A percentile compares a stretch with the other conserved stretches of the same genome.
phyloP scores from a whole-genome alignment of 164 flowering plant genomes.

The Hamamelis virginiana region DNA sequence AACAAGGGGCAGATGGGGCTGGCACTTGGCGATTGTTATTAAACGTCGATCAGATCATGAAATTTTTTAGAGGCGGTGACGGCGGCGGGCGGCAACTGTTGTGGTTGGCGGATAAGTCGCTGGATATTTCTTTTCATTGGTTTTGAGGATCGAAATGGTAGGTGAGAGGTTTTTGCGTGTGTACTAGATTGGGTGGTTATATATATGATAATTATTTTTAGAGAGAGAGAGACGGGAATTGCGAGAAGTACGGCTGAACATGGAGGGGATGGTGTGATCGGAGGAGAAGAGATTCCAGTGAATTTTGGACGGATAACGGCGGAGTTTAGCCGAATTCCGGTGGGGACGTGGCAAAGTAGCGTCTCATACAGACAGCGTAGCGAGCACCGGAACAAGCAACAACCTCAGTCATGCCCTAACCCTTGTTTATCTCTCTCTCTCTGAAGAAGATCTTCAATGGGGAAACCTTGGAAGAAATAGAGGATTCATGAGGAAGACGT shows the following conservation, averaged over 20 bases:
- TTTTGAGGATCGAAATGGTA: too few relatives aligned
- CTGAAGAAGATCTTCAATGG: too few relatives aligned
- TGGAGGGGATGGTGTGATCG: background rate
- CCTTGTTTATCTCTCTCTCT: too few relatives aligned
- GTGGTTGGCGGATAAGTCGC: background rate
- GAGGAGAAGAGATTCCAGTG: background rate
- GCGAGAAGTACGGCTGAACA: background rate
- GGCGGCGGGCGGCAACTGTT: background rate
- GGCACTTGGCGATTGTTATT: background rate
- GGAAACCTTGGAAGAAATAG: too few relatives aligned
- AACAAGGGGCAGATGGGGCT: too few relatives aligned
- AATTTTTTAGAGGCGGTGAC: too few relatives aligned
- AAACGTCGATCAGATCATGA: background rate
- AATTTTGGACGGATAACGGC: too few relatives aligned
- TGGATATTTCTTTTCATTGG: background rate
- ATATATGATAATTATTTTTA: background rate
- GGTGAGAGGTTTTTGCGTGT: background rate
- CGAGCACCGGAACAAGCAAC: too few relatives aligned
- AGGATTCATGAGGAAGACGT: too few relatives aligned
- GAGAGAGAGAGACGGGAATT: background rate
- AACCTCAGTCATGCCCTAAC: too few relatives aligned
- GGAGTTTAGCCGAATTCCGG: background rate
- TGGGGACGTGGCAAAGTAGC: constrained; percentile 2
- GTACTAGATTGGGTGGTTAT: background rate
- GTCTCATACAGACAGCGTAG: too few relatives aligned